A percentile compares a stretch with the other conserved stretches of the same genome.
phyloP scores from a whole-genome alignment of 805 yeast genomes.

The Sugiyamaella smithiae region DNA sequence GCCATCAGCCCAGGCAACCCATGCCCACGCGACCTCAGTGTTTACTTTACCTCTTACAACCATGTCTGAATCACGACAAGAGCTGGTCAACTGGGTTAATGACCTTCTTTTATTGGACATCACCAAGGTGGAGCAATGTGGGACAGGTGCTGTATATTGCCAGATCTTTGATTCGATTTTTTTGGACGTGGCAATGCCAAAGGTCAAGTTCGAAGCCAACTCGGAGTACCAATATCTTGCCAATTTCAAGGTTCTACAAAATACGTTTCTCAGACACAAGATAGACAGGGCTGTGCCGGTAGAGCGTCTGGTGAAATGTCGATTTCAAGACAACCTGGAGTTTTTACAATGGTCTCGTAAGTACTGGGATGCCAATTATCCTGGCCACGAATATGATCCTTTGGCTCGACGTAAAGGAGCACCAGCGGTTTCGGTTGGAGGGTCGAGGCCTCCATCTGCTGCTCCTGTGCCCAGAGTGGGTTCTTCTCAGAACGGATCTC shows the following conservation, averaged over 20 bases:
- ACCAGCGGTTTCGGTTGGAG: conserved; percentile 4
- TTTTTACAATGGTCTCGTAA: conserved; percentile 88
- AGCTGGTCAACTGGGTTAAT: conserved; percentile 82
- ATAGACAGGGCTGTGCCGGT: conserved; percentile 77
- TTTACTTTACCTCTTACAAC: not conserved
- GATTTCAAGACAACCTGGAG: conserved; percentile 91
- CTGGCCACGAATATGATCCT: conserved; percentile 71
- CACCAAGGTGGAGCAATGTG: conserved; percentile 86
- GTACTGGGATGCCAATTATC: conserved; percentile 75
- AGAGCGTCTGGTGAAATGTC: conserved; percentile 77
- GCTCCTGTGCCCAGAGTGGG: conserved; percentile 6
- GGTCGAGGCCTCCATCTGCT: not conserved
- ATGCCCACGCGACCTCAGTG: conserved; percentile 6
- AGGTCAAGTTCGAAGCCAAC: conserved; percentile 68
- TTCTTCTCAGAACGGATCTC: conserved; percentile 7
- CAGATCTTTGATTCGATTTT: conserved; percentile 84
- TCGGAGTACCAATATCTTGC: conserved; percentile 72
- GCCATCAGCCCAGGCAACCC: too few species aligned
- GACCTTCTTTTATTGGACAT: conserved; percentile 60
- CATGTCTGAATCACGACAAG: conserved; percentile 77
- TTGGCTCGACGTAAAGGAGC: conserved; percentile 48
- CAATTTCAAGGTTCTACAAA: conserved; percentile 84
- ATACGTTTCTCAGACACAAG: conserved; percentile 66
- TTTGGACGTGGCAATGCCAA: conserved; percentile 75
- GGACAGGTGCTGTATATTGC: conserved; percentile 93